Evolutionary conservation across 805 yeast genomes (phyloP), one percentile per base, ranked within the genome.

Genomic region (Candida ipomoeae): DNA sequence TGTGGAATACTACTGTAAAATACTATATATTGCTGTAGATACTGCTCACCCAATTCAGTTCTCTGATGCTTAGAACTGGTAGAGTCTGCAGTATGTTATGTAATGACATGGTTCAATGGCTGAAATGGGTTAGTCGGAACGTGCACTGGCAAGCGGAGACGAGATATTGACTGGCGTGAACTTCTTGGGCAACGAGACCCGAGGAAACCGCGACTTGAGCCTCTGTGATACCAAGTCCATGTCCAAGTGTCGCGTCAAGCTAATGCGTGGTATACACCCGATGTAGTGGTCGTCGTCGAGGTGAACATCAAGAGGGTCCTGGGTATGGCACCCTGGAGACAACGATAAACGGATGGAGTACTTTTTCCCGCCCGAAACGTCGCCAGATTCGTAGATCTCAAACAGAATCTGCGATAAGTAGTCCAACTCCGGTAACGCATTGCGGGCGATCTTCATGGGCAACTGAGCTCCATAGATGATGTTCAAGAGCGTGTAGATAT

Each of bases 291-390:
- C 91, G 42, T 89, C 92, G 69, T 94, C 99, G 43, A 94, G 76
- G 67, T 92, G 97, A 42, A 95, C 96, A 69, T 94, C 99, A 56
- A 94, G 77, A 26, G 99, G 99, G 67, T 92, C 96, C 62, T 90
- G 96, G 0, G 98, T 91, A 69, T 94, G 97, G 68, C 99, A 94
- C 18, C 99, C 99, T 1, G 99, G 98, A 5, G 97, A 87, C 59
- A 94, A 77, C n/a, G 92, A 85, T 53, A 94, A 77, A 62, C 98
- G 79, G 49, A 94, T 86, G 5, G 97, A 86, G 65, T 92, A 96
- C 61, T 87, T 85, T 68, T 89, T 88, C 48, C 82, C 83, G 7
- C 85, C 84, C 13, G 57, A 61, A 34, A 80, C 77, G 56, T 87
- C 94, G 31, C 82, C 83, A 39, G 83, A 79, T 67, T 94, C 98